phyloP scores from a whole-genome alignment of 208 protist species.

The Acanthamoeba royreba region DNA sequence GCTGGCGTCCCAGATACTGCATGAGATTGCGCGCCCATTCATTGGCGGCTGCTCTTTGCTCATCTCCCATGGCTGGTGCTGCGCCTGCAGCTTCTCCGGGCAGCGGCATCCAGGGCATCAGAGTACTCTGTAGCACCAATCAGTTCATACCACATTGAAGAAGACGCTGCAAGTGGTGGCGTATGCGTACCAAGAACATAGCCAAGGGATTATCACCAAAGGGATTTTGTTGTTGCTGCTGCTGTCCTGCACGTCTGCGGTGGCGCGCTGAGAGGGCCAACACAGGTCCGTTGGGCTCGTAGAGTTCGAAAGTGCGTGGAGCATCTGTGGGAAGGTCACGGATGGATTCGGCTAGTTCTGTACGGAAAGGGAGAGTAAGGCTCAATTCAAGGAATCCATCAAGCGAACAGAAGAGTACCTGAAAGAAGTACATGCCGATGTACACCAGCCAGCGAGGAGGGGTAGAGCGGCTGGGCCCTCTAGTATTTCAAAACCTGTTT shows the following conservation, averaged over 20 bases:
- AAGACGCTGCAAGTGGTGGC: background rate
- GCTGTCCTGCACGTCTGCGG: background rate
- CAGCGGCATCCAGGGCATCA: background rate
- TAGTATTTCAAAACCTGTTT: background rate
- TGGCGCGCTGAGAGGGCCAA: background rate
- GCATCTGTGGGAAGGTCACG: background rate
- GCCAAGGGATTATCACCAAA: background rate
- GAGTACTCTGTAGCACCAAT: background rate
- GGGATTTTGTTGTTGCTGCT: background rate
- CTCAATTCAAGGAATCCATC: background rate
- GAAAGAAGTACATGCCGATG: background rate
- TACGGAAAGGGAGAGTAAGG: background rate
- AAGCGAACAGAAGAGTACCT: background rate
- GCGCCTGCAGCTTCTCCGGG: background rate
- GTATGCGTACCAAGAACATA: background rate
- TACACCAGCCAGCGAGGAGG: background rate
- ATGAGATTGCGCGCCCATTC: background rate
- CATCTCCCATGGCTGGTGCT: background rate
- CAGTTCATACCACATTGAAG: background rate
- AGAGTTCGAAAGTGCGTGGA: slow-evolving; percentile 8
- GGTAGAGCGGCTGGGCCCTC: background rate
- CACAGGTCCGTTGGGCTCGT: background rate
- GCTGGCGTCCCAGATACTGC: background rate
- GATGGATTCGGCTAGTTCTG: background rate
- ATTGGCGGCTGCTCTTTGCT: background rate